These are phyloP conservation scores for Porphyridium purpureum DNA, from an alignment of 23 red algal genomes.

Conservation along the genomic window DNA sequence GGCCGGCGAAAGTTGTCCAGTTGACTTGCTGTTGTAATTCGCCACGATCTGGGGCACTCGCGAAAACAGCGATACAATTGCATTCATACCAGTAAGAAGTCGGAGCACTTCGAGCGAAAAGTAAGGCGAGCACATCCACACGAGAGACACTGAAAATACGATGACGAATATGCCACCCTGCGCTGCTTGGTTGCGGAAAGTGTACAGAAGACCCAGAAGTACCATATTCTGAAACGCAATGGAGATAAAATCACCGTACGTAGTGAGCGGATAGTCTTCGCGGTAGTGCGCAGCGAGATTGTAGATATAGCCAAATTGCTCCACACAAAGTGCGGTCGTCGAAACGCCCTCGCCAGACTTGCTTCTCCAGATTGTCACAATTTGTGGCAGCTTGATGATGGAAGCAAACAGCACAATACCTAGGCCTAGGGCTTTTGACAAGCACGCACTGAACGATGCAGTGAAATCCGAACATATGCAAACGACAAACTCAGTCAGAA, in stretches of 20 bases:
- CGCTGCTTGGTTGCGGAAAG: slow-evolving; percentile 3
- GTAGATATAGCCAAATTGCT: slow-evolving; percentile 92
- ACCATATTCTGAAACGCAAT: slow-evolving; percentile 68
- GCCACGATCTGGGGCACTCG: slow-evolving; percentile 60
- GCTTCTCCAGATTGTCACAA: slow-evolving; percentile 33
- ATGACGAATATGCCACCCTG: slow-evolving; percentile 13
- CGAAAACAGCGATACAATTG: slow-evolving; percentile 31
- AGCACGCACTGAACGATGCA: slow-evolving; percentile 21
- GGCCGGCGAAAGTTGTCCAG: slow-evolving; percentile 36
- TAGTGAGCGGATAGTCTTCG: slow-evolving; percentile 65
- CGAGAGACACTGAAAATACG: slow-evolving; percentile 10
- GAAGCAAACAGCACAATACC: slow-evolving; percentile 60
- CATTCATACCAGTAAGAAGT: slow-evolving; percentile 50
- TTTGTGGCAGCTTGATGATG: slow-evolving; percentile 87
- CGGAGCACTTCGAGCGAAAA: slow-evolving; percentile 51
- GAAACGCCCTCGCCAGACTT: slow-evolving; percentile 61
- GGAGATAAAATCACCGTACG: slow-evolving; percentile 84
- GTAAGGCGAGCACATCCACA: slow-evolving; percentile 21
- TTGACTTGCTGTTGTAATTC: slow-evolving; percentile 34
- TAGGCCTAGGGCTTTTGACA: slow-evolving; percentile 44
- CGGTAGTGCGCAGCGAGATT: slow-evolving; percentile 86
- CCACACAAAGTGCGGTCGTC: slow-evolving; percentile 43
- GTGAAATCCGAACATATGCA: no score
- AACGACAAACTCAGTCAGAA: no score
- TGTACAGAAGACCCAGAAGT: slow-evolving; percentile 57